Percentiles rank a stretch among this genome's conserved stretches.
These are phyloP conservation scores for Alliaria petiolata DNA, from an alignment of 345 rosid genomes.

Conservation along the genomic window DNA sequence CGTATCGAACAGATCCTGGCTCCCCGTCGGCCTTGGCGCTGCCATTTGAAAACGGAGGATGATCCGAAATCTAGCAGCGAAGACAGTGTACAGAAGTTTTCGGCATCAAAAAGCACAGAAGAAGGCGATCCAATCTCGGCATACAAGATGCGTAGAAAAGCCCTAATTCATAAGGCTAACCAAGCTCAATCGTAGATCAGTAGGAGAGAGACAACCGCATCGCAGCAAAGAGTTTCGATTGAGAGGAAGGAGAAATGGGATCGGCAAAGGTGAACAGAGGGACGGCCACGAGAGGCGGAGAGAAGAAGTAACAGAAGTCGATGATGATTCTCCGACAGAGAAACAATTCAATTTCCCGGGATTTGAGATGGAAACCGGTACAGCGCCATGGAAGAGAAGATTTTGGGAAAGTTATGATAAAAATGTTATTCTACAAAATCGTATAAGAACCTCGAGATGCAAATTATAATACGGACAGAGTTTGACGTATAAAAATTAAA, in stretches of 20 bases:
- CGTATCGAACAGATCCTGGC: slow-evolving; percentile 80
- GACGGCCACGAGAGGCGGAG: slow-evolving; percentile 12
- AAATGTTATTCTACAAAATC: not conserved
- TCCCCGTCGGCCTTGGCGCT: slow-evolving; percentile 42
- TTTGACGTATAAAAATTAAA: not conserved
- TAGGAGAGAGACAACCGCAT: slow-evolving; percentile 11
- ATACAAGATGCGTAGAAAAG: slow-evolving; percentile 19
- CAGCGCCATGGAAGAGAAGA: slow-evolving; percentile 10
- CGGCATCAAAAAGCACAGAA: slow-evolving; percentile 7
- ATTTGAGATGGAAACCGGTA: slow-evolving; percentile 32
- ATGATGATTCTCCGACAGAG: slow-evolving; percentile 36
- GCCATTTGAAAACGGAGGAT: slow-evolving; percentile 35
- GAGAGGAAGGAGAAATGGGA: slow-evolving; percentile 2
- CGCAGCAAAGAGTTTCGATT: too few species aligned
- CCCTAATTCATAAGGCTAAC: slow-evolving; percentile 20
- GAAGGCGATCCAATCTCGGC: slow-evolving; percentile 20
- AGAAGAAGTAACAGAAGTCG: slow-evolving; percentile 22
- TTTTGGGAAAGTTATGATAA: slow-evolving; percentile 22
- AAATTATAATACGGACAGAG: slow-evolving; percentile 6
- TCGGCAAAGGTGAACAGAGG: not conserved
- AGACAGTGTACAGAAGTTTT: slow-evolving; percentile 22
- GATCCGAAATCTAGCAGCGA: slow-evolving; percentile 28
- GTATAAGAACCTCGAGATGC: slow-evolving; percentile 31
- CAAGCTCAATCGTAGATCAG: slow-evolving; percentile 24
- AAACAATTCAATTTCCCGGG: slow-evolving; percentile 25